Conservation (phyloP, 805 yeast genomes). For the Nematodospora valgi region DNA sequence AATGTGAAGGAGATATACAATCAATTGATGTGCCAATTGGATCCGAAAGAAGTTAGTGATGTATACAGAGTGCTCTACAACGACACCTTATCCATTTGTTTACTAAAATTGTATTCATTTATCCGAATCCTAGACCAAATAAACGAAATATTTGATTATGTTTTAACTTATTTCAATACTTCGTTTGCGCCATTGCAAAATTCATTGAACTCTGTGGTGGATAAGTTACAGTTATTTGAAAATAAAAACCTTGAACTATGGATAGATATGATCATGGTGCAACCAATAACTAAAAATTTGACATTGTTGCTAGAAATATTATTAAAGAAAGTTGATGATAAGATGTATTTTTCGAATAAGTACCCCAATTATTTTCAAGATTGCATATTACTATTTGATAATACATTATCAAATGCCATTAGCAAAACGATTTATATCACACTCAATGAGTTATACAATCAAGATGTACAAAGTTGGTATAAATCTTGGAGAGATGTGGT, state of each 20-base stretch:
- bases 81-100: constrained; percentile 66
- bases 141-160: constrained; percentile 38
- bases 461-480: constrained; percentile 44
- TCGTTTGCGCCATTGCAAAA: constrained; percentile 69
- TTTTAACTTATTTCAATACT: constrained; percentile 68
- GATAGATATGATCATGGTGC: constrained; percentile 40
- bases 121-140: neutral
- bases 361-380: constrained; percentile 46
- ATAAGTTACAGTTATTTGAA: constrained; percentile 41
- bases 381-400: constrained; percentile 52
- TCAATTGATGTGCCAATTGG: constrained; percentile 1
- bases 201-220: constrained; percentile 59
- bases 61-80: constrained; percentile 44
- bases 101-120: constrained; percentile 38
- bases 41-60: neutral
- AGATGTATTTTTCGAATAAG: constrained; percentile 33
- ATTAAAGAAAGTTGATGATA: constrained; percentile 44
- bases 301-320: constrained; percentile 60
- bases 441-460: constrained; percentile 23
- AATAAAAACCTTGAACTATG: constrained; percentile 35
- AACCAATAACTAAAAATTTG: constrained; percentile 52
- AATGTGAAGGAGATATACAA: neutral
- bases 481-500: constrained; percentile 47
- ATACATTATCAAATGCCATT: constrained; percentile 62
- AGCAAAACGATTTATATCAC: constrained; percentile 51